Evolutionary conservation across 2,329 filamentous ascomycete genomes (phyloP), one percentile per base, ranked within the genome.

Genomic region (Annulohypoxylon truncatum): DNA sequence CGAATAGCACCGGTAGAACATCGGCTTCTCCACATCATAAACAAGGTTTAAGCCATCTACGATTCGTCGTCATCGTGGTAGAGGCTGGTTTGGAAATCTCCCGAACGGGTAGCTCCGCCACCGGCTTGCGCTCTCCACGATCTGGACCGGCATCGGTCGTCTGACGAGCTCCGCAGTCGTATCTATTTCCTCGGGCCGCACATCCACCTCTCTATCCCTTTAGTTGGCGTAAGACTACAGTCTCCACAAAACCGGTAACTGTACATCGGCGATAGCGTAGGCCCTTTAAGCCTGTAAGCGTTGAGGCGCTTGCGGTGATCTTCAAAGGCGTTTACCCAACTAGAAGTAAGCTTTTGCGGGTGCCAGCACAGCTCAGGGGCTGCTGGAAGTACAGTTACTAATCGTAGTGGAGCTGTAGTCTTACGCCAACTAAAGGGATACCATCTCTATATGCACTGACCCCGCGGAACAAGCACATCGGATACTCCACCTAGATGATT

Each of bases 101-200:
- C 35, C 13, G 29, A 63, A 68, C 26, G 18, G 66, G 63, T 53
- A 68, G 22, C 38, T 68, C 66, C 66, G 66, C 58, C 38, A 40
- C 35, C 35, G 35, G 35, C 35, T 18, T 6, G n/a, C n/a, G 8
- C 6, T 9, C 15, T 20, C 35, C 13, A 54, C 40, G 24, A 54
- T 10, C 18, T 42, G 26, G 33, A 54, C 52, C 65, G 65, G 57
- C 48, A 58, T 65, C 48, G 65, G 53, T 29, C 42, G 10, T 22
- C 46, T 31, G 1, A 22, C 29, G 3, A 29, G 28, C 20, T 60
- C 47, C 38, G 26, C 18, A 29, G 46, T 51, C 13, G 24, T 42
- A 42, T 42, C 15, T 42, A 20, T 20, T 35, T 59, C 12, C 28
- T 22, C 62, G 62, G 66, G 28, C 66, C 66, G 66, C 24, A 33